phyloP scores from a whole-genome alignment of 495 filamentous ascomycete genomes.

The Chaetomium fimeti region DNA sequence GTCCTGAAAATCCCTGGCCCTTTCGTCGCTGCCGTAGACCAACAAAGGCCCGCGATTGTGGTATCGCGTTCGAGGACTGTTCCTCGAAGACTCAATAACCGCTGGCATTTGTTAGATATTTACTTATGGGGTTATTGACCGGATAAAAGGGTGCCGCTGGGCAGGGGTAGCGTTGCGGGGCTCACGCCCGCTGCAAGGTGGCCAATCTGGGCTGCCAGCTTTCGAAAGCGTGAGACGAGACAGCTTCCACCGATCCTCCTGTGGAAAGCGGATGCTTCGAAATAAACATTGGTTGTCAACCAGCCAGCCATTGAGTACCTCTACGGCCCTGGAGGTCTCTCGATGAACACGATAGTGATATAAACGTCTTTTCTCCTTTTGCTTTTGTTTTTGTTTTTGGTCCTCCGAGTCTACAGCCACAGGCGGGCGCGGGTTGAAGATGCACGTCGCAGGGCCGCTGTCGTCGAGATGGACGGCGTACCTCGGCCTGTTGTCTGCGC shows the following conservation, averaged over 20 bases:
- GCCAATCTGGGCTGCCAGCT: constrained; percentile 21
- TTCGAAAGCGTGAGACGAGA: constrained; percentile 1
- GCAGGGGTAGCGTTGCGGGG: neutral
- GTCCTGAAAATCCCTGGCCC: too few relatives aligned
- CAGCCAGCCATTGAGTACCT: constrained; percentile 17
- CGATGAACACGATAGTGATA: constrained; percentile 19
- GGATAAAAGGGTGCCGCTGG: constrained; percentile 12
- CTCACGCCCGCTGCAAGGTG: constrained; percentile 21
- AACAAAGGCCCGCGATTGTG: too few relatives aligned
- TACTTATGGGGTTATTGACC: neutral
- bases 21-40: too few relatives aligned
- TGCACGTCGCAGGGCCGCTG: constrained; percentile 46
- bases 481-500: constrained; percentile 45
- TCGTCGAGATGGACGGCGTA: constrained; percentile 57
- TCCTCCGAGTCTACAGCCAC: constrained; percentile 14
- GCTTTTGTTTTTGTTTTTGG: constrained; percentile 20
- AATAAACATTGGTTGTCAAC: constrained; percentile 2
- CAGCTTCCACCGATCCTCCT: constrained; percentile 17
- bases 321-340: constrained; percentile 27
- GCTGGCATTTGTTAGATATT: neutral
- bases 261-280: neutral
- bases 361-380: constrained; percentile 17
- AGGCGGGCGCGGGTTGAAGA: constrained; percentile 29
- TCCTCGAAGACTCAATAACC: too few relatives aligned
- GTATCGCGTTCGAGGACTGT: too few relatives aligned